Evolutionary conservation across 148 eudicot genomes (phyloP).

Genomic region (Amaranthus palmeri): DNA sequence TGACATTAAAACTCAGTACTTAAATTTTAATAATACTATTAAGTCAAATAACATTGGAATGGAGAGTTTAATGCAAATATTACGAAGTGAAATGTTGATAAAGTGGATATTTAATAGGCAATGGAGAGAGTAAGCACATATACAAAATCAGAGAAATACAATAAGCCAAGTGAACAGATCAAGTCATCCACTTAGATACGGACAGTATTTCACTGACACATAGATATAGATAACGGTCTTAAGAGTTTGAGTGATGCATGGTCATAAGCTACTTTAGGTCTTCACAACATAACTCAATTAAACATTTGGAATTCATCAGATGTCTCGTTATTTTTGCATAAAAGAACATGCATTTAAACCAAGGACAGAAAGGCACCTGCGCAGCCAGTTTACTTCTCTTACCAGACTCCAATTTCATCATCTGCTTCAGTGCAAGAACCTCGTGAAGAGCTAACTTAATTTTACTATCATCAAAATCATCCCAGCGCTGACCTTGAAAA

Average conservation of each 20-base stretch:
- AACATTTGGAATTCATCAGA: neutral
- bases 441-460: constrained; percentile 60
- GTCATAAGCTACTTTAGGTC: neutral
- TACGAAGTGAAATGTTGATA: neutral
- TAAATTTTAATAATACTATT: neutral
- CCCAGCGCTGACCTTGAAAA: constrained; percentile 47
- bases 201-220: neutral
- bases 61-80: too few species aligned
- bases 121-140: neutral
- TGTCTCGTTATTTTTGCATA: neutral
- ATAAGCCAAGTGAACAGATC: neutral
- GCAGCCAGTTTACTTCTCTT: constrained; percentile 37
- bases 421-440: constrained; percentile 51
- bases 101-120: neutral
- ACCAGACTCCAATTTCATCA: constrained; percentile 36
- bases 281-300: neutral
- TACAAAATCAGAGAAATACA: neutral
- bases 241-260: neutral
- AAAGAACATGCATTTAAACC: constrained; percentile 15
- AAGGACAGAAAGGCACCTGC: constrained; percentile 34
- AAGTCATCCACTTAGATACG: neutral
- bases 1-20: neutral
- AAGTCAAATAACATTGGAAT: neutral
- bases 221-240: neutral
- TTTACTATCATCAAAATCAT: constrained; percentile 53